Percentiles rank a stretch among this genome's conserved stretches.
phyloP scores from a whole-genome alignment of 2,329 filamentous ascomycete species.

The Monilinia polystroma region DNA sequence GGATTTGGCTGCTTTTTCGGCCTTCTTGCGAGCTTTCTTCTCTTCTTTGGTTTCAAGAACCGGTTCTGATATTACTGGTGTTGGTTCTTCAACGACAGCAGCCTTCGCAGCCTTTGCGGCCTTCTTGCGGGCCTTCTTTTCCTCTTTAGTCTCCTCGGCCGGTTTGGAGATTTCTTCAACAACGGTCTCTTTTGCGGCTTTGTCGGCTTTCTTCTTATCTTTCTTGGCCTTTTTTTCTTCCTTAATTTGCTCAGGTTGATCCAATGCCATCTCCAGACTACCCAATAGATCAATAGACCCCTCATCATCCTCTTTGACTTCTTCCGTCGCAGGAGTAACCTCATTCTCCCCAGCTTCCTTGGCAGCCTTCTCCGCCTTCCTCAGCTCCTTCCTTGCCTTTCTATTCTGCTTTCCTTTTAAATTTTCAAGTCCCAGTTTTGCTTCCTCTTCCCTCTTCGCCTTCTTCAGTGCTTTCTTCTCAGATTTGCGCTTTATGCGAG shows the following conservation, averaged over 20 bases:
- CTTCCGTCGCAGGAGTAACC: not conserved
- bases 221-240: constrained; percentile 2
- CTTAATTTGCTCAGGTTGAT: not conserved
- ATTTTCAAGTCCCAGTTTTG: not conserved
- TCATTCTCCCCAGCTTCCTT: not conserved
- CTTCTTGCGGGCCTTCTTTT: constrained; percentile 12
- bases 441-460: constrained; percentile 21
- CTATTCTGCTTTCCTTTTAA: constrained; percentile 23
- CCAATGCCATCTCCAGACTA: constrained; percentile 13
- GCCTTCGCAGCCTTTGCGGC: not conserved
- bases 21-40: constrained; percentile 21
- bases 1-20: constrained; percentile 23
- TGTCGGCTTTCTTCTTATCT: not conserved
- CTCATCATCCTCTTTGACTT: not conserved
- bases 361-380: constrained; percentile 15
- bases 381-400: constrained; percentile 23
- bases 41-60: constrained; percentile 4
- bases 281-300: constrained; percentile 2
- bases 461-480: constrained; percentile 18
- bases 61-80: not conserved
- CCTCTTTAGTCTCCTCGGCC: constrained; percentile 3
- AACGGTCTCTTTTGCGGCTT: not conserved
- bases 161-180: not conserved
- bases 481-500: constrained; percentile 11
- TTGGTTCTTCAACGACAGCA: not conserved